A percentile compares a stretch with the other conserved stretches of the same genome.
Evolutionary conservation across 1,284 basidiomycete species (phyloP).

Genomic region (Neotropicomus parvogracilis): DNA sequence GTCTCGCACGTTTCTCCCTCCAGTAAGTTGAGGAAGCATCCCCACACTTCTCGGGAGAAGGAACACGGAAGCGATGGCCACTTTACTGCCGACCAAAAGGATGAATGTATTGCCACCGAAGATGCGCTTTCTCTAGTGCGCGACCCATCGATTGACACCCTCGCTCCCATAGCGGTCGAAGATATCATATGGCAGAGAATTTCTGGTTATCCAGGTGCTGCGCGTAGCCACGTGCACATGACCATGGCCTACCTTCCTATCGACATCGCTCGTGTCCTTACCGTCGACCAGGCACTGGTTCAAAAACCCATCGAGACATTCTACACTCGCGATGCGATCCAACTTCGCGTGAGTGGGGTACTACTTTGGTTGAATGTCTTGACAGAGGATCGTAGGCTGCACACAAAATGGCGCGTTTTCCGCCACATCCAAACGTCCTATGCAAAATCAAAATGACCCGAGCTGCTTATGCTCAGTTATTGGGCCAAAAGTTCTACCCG

Average conservation of each 20-base stretch:
- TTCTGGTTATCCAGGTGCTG: conserved; percentile 67
- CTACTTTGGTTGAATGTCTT: conserved; percentile 1
- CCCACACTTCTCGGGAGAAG: conserved; percentile 37
- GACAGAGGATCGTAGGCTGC: conserved; percentile 52
- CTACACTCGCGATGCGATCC: conserved; percentile 87
- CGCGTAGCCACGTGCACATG: conserved; percentile 71
- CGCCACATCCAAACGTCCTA: conserved; percentile 63
- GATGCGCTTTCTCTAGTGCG: conserved; percentile 70
- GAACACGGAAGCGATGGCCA: conserved; percentile 52
- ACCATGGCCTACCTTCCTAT: conserved; percentile 79
- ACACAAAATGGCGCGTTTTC: conserved; percentile 84
- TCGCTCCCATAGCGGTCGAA: conserved; percentile 60
- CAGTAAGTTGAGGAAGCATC: conserved; percentile 50
- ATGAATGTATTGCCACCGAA: conserved; percentile 53
- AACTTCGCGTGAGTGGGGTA: conserved; percentile 66
- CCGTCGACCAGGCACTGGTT: conserved; percentile 63
- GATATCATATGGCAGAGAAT: conserved; percentile 65
- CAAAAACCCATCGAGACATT: conserved; percentile 88
- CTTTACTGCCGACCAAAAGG: conserved; percentile 41
- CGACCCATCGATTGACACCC: conserved; percentile 50
- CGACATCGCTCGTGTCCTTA: conserved; percentile 73
- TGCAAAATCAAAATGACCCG: conserved; percentile 74
- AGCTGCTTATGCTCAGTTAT: conserved; percentile 88
- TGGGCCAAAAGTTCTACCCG: conserved; percentile 88
- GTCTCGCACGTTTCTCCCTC: conserved; percentile 67